These are phyloP conservation scores for Penicillium bovifimosum DNA, from an alignment of 495 filamentous ascomycete genomes.

Conservation along the genomic window DNA sequence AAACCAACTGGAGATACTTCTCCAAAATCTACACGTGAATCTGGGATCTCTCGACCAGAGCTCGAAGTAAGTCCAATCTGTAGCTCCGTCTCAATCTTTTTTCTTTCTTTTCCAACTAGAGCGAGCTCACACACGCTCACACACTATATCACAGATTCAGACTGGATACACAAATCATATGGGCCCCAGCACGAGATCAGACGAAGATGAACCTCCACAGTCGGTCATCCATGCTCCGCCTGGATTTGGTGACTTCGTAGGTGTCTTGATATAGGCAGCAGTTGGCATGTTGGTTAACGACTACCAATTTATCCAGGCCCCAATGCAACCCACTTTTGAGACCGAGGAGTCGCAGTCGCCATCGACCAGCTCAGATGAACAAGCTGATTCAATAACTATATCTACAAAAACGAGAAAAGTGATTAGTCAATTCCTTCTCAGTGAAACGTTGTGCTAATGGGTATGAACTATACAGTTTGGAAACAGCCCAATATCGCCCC, in stretches of 20 bases:
- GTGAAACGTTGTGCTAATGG: conserved; percentile 4
- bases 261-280: conserved; percentile 18
- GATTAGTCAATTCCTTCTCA: neutral
- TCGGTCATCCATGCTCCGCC: conserved; percentile 86
- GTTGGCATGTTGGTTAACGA: neutral
- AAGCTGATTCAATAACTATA: conserved; percentile 3
- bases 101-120: too few relatives aligned
- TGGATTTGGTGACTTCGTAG: conserved; percentile 72
- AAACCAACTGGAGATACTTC: neutral
- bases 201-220: conserved; percentile 65
- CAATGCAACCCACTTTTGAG: conserved; percentile 1
- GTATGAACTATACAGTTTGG: conserved; percentile 13
- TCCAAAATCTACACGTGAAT: conserved; percentile 3
- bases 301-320: neutral
- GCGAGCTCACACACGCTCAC: too few relatives aligned
- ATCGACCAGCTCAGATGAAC: conserved; percentile 1
- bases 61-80: conserved; percentile 30
- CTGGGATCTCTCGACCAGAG: conserved; percentile 14
- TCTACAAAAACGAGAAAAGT: conserved; percentile 19
- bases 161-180: conserved; percentile 53
- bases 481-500: conserved; percentile 50
- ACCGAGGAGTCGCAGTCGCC: conserved; percentile 2
- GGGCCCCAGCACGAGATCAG: conserved; percentile 44
- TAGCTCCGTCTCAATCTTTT: neutral
- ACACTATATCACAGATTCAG: conserved; percentile 47